Evolutionary conservation across 148 eudicot species (phyloP).

Genomic region (Rheum nobile): DNA sequence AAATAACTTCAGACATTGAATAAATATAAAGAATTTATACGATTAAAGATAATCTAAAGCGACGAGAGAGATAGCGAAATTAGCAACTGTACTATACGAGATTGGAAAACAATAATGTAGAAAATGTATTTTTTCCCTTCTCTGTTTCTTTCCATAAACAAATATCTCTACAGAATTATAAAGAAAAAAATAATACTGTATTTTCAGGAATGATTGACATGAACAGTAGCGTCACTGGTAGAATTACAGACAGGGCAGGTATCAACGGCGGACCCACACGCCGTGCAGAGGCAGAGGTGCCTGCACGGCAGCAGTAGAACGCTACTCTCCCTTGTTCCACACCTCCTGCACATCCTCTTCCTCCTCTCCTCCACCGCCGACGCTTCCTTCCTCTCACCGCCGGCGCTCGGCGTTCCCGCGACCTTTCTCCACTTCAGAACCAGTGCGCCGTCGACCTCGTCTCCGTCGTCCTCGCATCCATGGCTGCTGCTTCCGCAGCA

Average conservation of each 20-base stretch:
- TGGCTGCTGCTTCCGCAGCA: conserved; percentile 59
- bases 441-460: not conserved
- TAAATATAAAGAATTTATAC: not conserved
- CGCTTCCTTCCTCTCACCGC: conserved; percentile 5
- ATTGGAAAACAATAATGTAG: not conserved
- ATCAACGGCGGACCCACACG: conserved; percentile 53
- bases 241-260: conserved; percentile 62
- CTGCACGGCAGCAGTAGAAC: conserved; percentile 74
- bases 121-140: not conserved
- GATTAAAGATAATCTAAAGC: not conserved
- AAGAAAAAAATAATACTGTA: not conserved
- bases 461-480: conserved; percentile 8
- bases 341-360: conserved; percentile 40
- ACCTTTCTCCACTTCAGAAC: conserved; percentile 2
- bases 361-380: not conserved
- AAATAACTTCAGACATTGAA: not conserved
- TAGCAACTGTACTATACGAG: not conserved
- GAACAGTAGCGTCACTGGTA: conserved; percentile 47
- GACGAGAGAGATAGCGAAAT: not conserved
- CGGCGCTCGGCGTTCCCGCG: not conserved
- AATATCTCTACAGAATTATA: not conserved
- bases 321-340: conserved; percentile 55
- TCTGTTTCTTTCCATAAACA: not conserved
- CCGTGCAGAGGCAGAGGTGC: conserved; percentile 66
- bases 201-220: conserved; percentile 42